These are phyloP conservation scores for Coemansia sp. DNA, from an alignment of 192 early-diverging fungal species.

Conservation along the genomic window DNA sequence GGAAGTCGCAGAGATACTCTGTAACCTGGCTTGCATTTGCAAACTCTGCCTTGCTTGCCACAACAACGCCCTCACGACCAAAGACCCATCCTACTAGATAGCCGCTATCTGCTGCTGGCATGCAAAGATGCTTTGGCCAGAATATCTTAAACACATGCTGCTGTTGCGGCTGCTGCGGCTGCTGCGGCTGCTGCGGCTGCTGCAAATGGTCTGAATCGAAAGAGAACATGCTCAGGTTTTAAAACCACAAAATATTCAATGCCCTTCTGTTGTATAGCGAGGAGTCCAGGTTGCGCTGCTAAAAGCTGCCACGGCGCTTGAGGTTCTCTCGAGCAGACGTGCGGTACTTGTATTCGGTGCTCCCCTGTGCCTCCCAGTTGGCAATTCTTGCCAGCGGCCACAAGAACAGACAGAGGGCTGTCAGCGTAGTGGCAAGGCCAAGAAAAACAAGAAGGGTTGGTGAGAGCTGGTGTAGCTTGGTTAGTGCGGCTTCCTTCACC, in stretches of 20 bases:
- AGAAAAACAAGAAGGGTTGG: conserved; percentile 33
- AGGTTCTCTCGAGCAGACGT: conserved; percentile 54
- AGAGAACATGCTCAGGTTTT: not conserved
- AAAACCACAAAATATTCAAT: not conserved
- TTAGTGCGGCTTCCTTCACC: conserved; percentile 40
- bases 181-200: not conserved
- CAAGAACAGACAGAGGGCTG: conserved; percentile 32
- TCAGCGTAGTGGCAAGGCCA: conserved; percentile 22
- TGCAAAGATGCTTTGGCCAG: conserved; percentile 44
- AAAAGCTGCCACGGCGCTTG: conserved; percentile 58
- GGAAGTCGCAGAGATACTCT: conserved; percentile 26
- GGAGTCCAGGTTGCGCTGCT: not conserved
- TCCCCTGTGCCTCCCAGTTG: conserved; percentile 42
- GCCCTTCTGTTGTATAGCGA: not conserved
- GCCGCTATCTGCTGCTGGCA: conserved; percentile 32
- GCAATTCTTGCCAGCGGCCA: conserved; percentile 52
- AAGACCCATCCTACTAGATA: conserved; percentile 51
- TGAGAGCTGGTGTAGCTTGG: conserved; percentile 41
- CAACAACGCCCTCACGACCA: conserved; percentile 32
- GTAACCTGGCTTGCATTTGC: conserved; percentile 38
- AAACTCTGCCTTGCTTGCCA: conserved; percentile 41
- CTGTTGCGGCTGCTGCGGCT: not conserved
- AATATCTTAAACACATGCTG: conserved; percentile 40
- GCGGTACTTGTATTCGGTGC: conserved; percentile 40
- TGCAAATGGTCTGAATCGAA: not conserved